These are phyloP conservation scores for Exophiala lecanii-corni DNA, from an alignment of 2,329 filamentous ascomycete genomes.

Conservation along the genomic window DNA sequence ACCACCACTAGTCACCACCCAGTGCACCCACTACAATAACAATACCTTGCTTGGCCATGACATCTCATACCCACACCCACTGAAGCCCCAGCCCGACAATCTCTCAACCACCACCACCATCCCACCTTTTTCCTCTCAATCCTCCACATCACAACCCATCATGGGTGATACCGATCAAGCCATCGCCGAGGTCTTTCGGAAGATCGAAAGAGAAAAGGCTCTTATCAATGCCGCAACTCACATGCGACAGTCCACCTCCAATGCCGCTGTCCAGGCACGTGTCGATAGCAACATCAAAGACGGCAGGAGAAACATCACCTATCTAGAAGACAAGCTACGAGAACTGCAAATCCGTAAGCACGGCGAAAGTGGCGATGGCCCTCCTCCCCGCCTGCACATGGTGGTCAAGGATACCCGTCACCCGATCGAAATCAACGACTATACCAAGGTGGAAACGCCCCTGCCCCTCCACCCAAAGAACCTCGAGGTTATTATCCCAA, in stretches of 20 bases:
- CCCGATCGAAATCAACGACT: conserved; percentile 24
- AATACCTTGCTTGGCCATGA: conserved; percentile 12
- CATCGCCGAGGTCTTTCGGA: conserved; percentile 79
- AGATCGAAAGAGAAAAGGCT: conserved; percentile 96
- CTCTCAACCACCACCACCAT: conserved; percentile 2
- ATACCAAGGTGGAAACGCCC: conserved; percentile 39
- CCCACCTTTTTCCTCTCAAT: not conserved
- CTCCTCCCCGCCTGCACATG: conserved; percentile 45
- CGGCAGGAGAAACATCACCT: conserved; percentile 86
- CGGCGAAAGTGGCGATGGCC: conserved; percentile 52
- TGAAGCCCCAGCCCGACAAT: conserved; percentile 8
- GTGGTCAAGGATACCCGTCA: conserved; percentile 30
- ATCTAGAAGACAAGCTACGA: conserved; percentile 86
- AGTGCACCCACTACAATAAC: not conserved
- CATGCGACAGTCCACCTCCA: conserved; percentile 94
- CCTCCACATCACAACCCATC: conserved; percentile 30
- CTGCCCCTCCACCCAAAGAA: conserved; percentile 72
- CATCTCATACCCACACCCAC: conserved; percentile 10
- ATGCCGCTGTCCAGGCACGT: conserved; percentile 81
- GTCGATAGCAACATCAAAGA: conserved; percentile 94
- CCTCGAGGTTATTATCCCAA: conserved; percentile 44
- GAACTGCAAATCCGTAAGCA: conserved; percentile 76
- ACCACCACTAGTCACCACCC: too few relatives aligned
- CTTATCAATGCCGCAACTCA: conserved; percentile 90
- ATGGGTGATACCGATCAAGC: conserved; percentile 60